Conservation (phyloP, 2,329 filamentous ascomycete species). For the Neofusicoccum sp. region DNA sequence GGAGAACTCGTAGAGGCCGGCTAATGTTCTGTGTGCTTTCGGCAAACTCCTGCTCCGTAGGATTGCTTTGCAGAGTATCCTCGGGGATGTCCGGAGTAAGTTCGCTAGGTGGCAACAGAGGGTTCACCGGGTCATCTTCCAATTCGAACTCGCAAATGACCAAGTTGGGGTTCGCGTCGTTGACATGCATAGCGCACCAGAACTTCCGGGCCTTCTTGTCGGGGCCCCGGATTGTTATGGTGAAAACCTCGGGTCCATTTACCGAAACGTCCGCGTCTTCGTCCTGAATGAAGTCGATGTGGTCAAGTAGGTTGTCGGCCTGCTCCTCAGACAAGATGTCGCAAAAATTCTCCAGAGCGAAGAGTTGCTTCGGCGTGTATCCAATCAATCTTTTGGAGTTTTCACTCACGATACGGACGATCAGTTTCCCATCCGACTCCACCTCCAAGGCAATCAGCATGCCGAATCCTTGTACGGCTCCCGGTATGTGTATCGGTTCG, state of each 20-base stretch:
- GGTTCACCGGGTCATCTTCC: slow-evolving; percentile 70
- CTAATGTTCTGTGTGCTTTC: slow-evolving; percentile 75
- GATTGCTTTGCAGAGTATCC: slow-evolving; percentile 71
- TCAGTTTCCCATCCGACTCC: slow-evolving; percentile 62
- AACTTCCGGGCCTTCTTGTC: slow-evolving; percentile 61
- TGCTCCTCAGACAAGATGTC: slow-evolving; percentile 83
- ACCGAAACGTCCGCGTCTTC: slow-evolving; percentile 71
- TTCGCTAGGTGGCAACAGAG: slow-evolving; percentile 62
- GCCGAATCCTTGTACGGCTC: slow-evolving; percentile 78
- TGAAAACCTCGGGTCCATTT: slow-evolving; percentile 85
- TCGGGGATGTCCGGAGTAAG: slow-evolving; percentile 62
- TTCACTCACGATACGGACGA: slow-evolving; percentile 75
- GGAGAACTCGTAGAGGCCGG: slow-evolving; percentile 72
- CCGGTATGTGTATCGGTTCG: slow-evolving; percentile 85
- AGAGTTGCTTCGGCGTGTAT: slow-evolving; percentile 73
- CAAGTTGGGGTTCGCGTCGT: slow-evolving; percentile 63
- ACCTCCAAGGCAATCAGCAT: slow-evolving; percentile 72
- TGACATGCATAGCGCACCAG: slow-evolving; percentile 85
- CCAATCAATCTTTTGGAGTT: slow-evolving; percentile 75
- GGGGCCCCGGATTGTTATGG: slow-evolving; percentile 66
- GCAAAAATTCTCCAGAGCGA: slow-evolving; percentile 71
- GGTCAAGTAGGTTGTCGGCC: slow-evolving; percentile 77
- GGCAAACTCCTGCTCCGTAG: slow-evolving; percentile 69
- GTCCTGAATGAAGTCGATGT: slow-evolving; percentile 83
- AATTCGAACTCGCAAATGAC: slow-evolving; percentile 87